Percentiles rank a stretch among this genome's conserved stretches.
Conservation (phyloP, 2,329 filamentous ascomycete species). For the Colletotrichum sp. region DNA sequence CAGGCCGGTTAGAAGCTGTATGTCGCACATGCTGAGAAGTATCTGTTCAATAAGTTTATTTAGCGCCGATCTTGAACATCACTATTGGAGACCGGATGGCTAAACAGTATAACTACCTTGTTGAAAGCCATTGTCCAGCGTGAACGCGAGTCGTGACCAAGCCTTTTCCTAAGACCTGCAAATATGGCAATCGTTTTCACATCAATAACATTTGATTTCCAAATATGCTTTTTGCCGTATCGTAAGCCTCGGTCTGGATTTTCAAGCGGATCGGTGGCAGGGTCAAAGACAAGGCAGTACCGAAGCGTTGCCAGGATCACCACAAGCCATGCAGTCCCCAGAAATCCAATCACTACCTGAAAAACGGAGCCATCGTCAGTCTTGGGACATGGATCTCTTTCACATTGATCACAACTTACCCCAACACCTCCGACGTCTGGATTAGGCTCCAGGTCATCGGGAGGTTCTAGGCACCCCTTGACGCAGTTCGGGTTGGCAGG, state of each 20-base stretch:
- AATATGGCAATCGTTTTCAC: neutral
- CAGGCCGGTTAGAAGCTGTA: conserved; percentile 34
- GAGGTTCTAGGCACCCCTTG: neutral
- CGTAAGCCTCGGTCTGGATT: neutral
- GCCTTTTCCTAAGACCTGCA: neutral
- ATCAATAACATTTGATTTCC: neutral
- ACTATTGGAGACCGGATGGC: too few relatives aligned
- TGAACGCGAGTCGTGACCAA: neutral
- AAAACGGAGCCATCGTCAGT: neutral
- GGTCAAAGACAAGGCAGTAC: neutral
- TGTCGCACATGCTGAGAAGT: conserved; percentile 19
- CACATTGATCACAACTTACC: neutral
- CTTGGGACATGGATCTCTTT: neutral
- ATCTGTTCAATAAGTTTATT: neutral
- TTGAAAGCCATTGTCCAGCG: neutral
- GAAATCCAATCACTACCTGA: neutral
- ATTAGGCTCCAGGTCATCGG: neutral
- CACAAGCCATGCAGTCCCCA: neutral
- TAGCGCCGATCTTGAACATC: too few relatives aligned
- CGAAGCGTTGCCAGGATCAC: neutral
- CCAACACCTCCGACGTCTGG: neutral
- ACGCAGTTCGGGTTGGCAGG: neutral
- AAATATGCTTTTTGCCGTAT: neutral
- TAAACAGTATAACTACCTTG: neutral
- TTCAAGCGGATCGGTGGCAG: neutral